phyloP scores from a whole-genome alignment of 2,329 filamentous ascomycete species.

The Truncatella angustata region DNA sequence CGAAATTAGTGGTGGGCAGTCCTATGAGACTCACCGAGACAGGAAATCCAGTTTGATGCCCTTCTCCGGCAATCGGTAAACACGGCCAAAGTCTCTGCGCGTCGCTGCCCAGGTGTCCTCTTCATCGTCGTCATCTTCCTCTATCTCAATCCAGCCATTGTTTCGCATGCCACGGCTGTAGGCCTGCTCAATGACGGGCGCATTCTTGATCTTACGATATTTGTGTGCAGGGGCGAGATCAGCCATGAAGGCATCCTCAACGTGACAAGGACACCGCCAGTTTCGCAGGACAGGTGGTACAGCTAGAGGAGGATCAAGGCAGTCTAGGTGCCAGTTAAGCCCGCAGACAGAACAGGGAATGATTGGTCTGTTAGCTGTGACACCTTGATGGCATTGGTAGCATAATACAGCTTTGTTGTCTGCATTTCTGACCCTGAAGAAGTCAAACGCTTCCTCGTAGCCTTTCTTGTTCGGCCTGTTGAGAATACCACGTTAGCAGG shows the following conservation, averaged over 20 bases:
- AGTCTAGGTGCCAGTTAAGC: conserved; percentile 88
- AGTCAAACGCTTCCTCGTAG: conserved; percentile 64
- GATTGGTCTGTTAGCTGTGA: conserved; percentile 65
- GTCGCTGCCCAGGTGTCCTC: conserved; percentile 53
- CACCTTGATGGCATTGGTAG: conserved; percentile 68
- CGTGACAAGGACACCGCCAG: conserved; percentile 88
- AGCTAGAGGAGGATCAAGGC: conserved; percentile 79
- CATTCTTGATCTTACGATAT: conserved; percentile 59
- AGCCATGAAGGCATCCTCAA: conserved; percentile 68
- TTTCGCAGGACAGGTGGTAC: conserved; percentile 73
- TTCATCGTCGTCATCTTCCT: conserved; percentile 56
- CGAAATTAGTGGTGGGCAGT: not conserved
- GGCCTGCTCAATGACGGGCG: conserved; percentile 48
- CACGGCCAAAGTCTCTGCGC: conserved; percentile 59
- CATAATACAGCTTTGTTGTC: conserved; percentile 79
- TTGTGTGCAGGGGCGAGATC: conserved; percentile 59
- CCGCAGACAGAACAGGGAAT: conserved; percentile 80
- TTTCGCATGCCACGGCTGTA: conserved; percentile 65
- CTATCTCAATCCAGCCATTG: conserved; percentile 71
- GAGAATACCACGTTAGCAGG: conserved; percentile 27
- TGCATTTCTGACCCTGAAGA: conserved; percentile 65
- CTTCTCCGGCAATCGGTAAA: conserved; percentile 62
- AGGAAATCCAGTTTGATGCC: conserved; percentile 74
- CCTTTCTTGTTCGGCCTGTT: conserved; percentile 48
- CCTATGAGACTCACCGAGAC: conserved; percentile 45